A percentile compares a stretch with the other conserved stretches of the same genome.
Evolutionary conservation across 345 rosid genomes (phyloP).

Genomic region (Pugionium dolabratum): DNA sequence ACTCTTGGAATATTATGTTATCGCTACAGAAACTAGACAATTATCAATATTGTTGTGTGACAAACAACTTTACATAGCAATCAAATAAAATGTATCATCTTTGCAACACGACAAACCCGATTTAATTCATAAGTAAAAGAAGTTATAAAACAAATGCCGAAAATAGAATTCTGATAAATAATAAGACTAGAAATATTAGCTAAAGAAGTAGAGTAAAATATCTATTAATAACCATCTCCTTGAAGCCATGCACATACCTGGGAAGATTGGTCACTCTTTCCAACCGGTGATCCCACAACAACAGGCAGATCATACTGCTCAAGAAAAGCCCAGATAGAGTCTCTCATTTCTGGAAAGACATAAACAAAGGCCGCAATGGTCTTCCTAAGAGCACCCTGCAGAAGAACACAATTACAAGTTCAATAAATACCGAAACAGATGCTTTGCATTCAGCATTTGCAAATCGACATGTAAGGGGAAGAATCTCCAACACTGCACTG

Average conservation of each 20-base stretch:
- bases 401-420: constrained; percentile 31
- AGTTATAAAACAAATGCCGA: constrained; percentile 11
- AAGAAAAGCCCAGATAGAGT: constrained; percentile 80
- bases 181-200: not conserved
- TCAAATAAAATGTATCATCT: not conserved
- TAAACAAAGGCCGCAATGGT: constrained; percentile 69
- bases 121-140: not conserved
- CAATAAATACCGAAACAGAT: constrained; percentile 22
- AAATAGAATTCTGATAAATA: constrained; percentile 6
- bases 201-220: constrained; percentile 5
- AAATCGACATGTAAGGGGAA: constrained; percentile 14
- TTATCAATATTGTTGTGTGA: not conserved
- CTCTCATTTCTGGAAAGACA: constrained; percentile 75
- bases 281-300: constrained; percentile 63
- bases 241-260: constrained; percentile 53
- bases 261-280: constrained; percentile 56
- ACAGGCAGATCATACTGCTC: constrained; percentile 96
- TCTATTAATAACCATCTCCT: constrained; percentile 7
- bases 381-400: constrained; percentile 90
- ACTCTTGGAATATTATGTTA: not conserved
- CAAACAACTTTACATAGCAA: constrained; percentile 1
- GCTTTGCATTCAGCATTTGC: constrained; percentile 20
- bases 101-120: constrained; percentile 9
- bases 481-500: constrained; percentile 28
- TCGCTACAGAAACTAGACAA: constrained; percentile 3